A percentile compares a stretch with the other conserved stretches of the same genome.
Evolutionary conservation across 2,329 filamentous ascomycete genomes (phyloP).

Genomic region (Bipolaris oryzae): DNA sequence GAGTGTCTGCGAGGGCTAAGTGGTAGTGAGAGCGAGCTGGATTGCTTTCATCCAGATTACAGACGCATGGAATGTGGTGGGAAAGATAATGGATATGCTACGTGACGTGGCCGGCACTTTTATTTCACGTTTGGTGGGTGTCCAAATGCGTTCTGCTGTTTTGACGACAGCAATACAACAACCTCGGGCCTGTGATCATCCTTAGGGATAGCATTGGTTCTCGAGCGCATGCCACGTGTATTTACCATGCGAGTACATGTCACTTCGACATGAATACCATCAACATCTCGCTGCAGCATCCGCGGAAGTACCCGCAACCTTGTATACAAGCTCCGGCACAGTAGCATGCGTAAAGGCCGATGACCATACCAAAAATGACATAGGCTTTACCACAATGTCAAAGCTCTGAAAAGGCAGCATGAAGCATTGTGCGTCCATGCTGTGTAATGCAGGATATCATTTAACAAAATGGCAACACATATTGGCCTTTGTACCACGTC

Average conservation of each 20-base stretch:
- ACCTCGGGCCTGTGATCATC: not conserved
- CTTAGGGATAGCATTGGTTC: conserved; percentile 9
- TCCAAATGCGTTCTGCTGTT: conserved; percentile 2
- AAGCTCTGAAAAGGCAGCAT: not conserved
- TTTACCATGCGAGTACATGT: conserved; percentile 6
- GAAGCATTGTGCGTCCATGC: not conserved
- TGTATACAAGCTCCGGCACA: not conserved
- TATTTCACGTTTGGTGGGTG: not conserved
- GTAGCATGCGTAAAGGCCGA: not conserved
- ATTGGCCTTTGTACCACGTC: not conserved
- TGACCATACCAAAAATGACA: not conserved
- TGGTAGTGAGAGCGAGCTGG: not conserved
- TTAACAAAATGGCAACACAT: not conserved
- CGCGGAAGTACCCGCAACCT: not conserved
- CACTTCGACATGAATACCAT: conserved; percentile 2
- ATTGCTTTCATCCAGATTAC: conserved; percentile 1
- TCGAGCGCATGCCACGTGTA: not conserved
- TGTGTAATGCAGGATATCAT: not conserved
- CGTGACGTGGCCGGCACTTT: not conserved
- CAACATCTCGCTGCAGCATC: not conserved
- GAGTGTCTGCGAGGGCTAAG: not conserved
- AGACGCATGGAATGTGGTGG: not conserved
- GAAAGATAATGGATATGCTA: not conserved
- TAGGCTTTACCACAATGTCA: too few relatives aligned
- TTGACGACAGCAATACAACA: conserved; percentile 5